phyloP scores from a whole-genome alignment of 2,329 filamentous ascomycete genomes.

The Aspergillus ustus region DNA sequence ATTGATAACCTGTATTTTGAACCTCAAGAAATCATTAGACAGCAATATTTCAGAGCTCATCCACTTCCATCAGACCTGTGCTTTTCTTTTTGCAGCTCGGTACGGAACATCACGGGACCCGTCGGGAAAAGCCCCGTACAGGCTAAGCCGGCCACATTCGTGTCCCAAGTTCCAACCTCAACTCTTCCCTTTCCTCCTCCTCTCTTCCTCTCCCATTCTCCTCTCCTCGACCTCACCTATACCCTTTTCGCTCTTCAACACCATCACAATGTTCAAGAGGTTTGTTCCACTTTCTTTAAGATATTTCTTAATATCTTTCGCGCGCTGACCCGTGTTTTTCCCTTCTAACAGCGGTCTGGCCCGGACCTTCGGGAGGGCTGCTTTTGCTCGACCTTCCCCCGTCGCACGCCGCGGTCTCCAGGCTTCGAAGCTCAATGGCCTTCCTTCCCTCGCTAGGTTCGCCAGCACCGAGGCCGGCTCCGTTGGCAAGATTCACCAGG shows the following conservation, averaged over 20 bases:
- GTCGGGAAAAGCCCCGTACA: slow-evolving; percentile 50
- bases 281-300: slow-evolving; percentile 42
- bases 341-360: slow-evolving; percentile 62
- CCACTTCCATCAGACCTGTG: not conserved
- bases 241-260: slow-evolving; percentile 50
- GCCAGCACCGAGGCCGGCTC: slow-evolving; percentile 62
- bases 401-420: slow-evolving; percentile 61
- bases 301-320: slow-evolving; percentile 20
- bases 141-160: slow-evolving; percentile 41
- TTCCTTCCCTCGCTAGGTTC: slow-evolving; percentile 65
- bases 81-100: slow-evolving; percentile 32
- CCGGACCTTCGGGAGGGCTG: slow-evolving; percentile 66
- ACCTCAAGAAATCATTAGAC: not conserved
- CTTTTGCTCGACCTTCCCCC: slow-evolving; percentile 61
- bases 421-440: slow-evolving; percentile 60
- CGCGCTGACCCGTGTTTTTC: slow-evolving; percentile 15
- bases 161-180: slow-evolving; percentile 35
- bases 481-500: slow-evolving; percentile 72
- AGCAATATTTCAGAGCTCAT: not conserved
- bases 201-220: slow-evolving; percentile 38
- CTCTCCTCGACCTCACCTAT: slow-evolving; percentile 40
- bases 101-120: slow-evolving; percentile 49
- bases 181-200: slow-evolving; percentile 35
- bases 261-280: slow-evolving; percentile 66
- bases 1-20: not conserved